Conservation (phyloP, 305 asterid species). For the Fraxinus sp. region DNA sequence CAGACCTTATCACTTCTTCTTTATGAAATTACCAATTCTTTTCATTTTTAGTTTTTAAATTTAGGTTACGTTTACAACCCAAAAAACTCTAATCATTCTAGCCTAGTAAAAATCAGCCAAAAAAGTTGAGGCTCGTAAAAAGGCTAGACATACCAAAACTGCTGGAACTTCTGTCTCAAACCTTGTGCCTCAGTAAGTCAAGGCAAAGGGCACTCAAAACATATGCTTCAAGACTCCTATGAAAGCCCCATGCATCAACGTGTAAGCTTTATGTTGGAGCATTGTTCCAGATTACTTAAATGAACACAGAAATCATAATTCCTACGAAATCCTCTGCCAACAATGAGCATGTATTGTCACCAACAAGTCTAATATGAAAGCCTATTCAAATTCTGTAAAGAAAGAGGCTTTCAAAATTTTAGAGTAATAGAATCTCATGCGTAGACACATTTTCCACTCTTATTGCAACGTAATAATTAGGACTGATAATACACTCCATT, state of each 20-base stretch:
- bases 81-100: not conserved
- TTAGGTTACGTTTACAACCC: not conserved
- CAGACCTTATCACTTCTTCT: not conserved
- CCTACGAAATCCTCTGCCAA: not conserved
- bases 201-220: not conserved
- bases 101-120: not conserved
- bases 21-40: not conserved
- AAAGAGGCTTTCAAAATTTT: not conserved
- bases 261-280: not conserved
- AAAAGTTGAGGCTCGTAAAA: not conserved
- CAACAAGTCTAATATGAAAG: not conserved
- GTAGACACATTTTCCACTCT: not conserved
- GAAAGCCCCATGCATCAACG: not conserved
- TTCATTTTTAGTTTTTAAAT: not conserved
- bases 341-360: not conserved
- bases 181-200: not conserved
- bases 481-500: not conserved
- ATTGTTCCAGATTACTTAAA: not conserved
- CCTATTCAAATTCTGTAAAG: not conserved
- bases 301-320: not conserved
- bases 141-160: not conserved
- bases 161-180: not conserved
- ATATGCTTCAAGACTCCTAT: not conserved
- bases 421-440: not conserved
- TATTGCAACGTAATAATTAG: not conserved